Evolutionary conservation across 140 eudicot genomes (phyloP).

Genomic region (Ambrosia hybrid): DNA sequence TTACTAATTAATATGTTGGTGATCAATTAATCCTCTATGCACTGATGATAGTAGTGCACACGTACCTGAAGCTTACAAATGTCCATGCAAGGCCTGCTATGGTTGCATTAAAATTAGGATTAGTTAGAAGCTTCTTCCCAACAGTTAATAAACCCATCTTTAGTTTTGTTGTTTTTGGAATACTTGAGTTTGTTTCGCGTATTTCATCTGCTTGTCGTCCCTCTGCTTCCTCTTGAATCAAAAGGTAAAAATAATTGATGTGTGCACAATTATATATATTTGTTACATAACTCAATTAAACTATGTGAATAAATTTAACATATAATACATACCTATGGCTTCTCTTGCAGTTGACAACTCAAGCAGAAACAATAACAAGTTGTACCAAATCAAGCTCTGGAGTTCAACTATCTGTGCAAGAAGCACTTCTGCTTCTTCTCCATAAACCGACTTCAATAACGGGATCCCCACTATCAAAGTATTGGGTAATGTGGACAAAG

Average conservation of each 20-base stretch:
- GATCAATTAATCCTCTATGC: too few relatives aligned
- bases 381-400: slow-evolving; percentile 80
- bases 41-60: neutral
- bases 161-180: slow-evolving; percentile 32
- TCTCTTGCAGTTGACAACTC: slow-evolving; percentile 58
- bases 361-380: slow-evolving; percentile 58
- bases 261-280: slow-evolving; percentile 14
- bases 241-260: slow-evolving; percentile 11
- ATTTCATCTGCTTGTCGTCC: slow-evolving; percentile 37
- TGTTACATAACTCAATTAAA: too few relatives aligned
- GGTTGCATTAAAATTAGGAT: slow-evolving; percentile 77
- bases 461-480: slow-evolving; percentile 82
- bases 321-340: slow-evolving; percentile 41
- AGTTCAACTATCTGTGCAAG: slow-evolving; percentile 69
- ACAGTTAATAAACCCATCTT: slow-evolving; percentile 39
- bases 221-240: slow-evolving; percentile 40
- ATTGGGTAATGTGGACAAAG: slow-evolving; percentile 75
- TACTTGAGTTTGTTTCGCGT: slow-evolving; percentile 31
- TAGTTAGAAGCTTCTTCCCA: slow-evolving; percentile 65
- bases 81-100: slow-evolving; percentile 73
- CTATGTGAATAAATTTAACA: too few relatives aligned
- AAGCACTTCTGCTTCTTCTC: slow-evolving; percentile 55
- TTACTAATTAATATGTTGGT: too few relatives aligned
- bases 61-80: slow-evolving; percentile 69
- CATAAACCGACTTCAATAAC: slow-evolving; percentile 61